These are phyloP conservation scores for Alternaria arborescens DNA, from an alignment of 2,329 filamentous ascomycete species.

Conservation along the genomic window DNA sequence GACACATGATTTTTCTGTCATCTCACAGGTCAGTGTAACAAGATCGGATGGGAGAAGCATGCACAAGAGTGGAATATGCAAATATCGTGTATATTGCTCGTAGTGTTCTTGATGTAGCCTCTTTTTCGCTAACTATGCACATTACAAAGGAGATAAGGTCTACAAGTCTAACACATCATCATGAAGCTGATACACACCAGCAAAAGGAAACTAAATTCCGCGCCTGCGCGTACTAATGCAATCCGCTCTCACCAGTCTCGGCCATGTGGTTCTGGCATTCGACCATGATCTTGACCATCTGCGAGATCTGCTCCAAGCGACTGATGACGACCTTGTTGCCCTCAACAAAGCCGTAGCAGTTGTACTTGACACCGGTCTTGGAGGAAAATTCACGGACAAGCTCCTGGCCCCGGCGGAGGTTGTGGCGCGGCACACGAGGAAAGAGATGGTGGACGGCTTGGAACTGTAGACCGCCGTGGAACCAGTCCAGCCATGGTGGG, in stretches of 20 bases:
- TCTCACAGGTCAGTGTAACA: too few relatives aligned
- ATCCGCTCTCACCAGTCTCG: constrained; percentile 49
- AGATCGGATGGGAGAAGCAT: not conserved
- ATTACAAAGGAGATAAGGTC: constrained; percentile 7
- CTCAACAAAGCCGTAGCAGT: constrained; percentile 83
- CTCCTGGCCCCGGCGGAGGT: constrained; percentile 76
- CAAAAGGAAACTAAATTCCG: constrained; percentile 1
- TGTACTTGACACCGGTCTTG: constrained; percentile 84
- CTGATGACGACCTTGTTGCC: constrained; percentile 84
- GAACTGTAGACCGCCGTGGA: constrained; percentile 89
- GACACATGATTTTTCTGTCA: not conserved
- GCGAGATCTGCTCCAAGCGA: constrained; percentile 77
- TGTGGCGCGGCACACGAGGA: constrained; percentile 84
- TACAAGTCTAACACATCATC: constrained; percentile 4
- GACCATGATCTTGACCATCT: constrained; percentile 70
- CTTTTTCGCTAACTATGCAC: constrained; percentile 3
- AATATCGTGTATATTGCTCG: constrained; percentile 3
- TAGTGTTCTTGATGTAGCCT: not conserved
- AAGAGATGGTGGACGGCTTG: constrained; percentile 89
- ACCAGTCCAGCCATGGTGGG: constrained; percentile 84
- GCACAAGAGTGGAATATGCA: not conserved
- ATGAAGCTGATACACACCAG: constrained; percentile 4
- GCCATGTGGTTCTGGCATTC: constrained; percentile 52
- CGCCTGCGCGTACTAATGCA: constrained; percentile 31
- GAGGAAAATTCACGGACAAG: constrained; percentile 82